Evolutionary conservation across 345 rosid genomes (phyloP).

Genomic region (Aquilaria malaccensis): DNA sequence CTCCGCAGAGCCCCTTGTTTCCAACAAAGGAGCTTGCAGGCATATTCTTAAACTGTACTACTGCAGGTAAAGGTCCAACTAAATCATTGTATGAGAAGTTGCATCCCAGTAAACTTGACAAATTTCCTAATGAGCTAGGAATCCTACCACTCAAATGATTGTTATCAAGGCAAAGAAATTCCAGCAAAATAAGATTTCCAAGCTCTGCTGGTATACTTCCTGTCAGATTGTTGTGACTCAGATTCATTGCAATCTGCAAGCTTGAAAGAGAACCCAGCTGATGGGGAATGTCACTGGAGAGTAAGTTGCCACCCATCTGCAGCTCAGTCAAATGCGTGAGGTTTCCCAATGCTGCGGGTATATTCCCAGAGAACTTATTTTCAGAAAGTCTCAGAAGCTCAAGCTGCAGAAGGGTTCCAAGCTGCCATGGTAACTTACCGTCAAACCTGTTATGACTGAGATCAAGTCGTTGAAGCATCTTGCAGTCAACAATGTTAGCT

Average conservation of each 20-base stretch:
- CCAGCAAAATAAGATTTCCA: conserved; percentile 62
- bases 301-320: conserved; percentile 88
- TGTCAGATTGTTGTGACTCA: conserved; percentile 64
- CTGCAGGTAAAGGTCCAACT: conserved; percentile 58
- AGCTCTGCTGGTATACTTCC: conserved; percentile 76
- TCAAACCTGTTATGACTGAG: conserved; percentile 60
- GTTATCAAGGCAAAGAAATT: conserved; percentile 63
- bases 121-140: conserved; percentile 51
- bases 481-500: conserved; percentile 57
- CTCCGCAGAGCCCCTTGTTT: conserved; percentile 80
- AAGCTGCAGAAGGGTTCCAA: conserved; percentile 68
- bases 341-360: conserved; percentile 67
- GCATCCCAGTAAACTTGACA: conserved; percentile 77
- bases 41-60: conserved; percentile 54
- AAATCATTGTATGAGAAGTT: conserved; percentile 89
- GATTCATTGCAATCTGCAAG: conserved; percentile 90
- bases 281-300: conserved; percentile 70
- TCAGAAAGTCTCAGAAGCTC: conserved; percentile 88
- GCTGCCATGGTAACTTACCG: conserved; percentile 56
- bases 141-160: conserved; percentile 74
- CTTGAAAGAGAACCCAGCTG: conserved; percentile 71
- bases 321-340: conserved; percentile 72
- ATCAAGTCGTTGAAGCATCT: conserved; percentile 89
- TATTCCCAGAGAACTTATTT: conserved; percentile 61
- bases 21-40: conserved; percentile 51